phyloP scores from a whole-genome alignment of 352 stramenopile species.

The Phytophthora pisi region DNA sequence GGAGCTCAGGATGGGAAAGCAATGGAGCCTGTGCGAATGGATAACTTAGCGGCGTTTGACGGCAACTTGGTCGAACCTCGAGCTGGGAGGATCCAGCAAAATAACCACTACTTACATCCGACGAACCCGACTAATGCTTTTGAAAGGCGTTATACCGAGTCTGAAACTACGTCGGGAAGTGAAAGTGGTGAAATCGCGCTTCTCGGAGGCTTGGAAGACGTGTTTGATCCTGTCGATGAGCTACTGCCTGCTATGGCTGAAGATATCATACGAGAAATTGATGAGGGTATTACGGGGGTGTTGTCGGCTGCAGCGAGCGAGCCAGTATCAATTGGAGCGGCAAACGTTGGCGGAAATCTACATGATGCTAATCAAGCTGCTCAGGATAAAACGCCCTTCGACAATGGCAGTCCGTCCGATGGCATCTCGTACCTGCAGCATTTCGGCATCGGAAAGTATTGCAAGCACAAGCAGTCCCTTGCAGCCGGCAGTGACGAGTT shows the following conservation, averaged over 20 bases:
- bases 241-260: constrained; percentile 22
- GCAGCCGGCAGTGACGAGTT: constrained; percentile 32
- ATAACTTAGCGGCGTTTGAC: no score
- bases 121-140: neutral
- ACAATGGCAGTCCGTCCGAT: constrained; percentile 13
- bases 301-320: neutral
- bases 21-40: no score
- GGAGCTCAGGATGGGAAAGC: no score
- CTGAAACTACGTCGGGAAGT: constrained; percentile 17
- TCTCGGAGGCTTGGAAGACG: constrained; percentile 31
- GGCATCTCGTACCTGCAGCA: constrained; percentile 39
- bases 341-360: neutral
- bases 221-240: constrained; percentile 40
- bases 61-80: neutral
- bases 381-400: constrained; percentile 6
- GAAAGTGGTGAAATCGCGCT: constrained; percentile 34
- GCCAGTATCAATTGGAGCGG: neutral
- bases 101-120: neutral
- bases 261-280: constrained; percentile 1
- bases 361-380: neutral
- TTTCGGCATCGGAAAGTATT: constrained; percentile 52
- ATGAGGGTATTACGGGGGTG: neutral
- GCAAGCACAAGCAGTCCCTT: constrained; percentile 40
- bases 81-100: neutral
- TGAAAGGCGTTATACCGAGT: constrained; percentile 18